Percentiles rank a stretch among this genome's conserved stretches.
Evolutionary conservation across 1,139 yeast species (phyloP).

Genomic region (Nadsonia starkeyi-henricii): DNA sequence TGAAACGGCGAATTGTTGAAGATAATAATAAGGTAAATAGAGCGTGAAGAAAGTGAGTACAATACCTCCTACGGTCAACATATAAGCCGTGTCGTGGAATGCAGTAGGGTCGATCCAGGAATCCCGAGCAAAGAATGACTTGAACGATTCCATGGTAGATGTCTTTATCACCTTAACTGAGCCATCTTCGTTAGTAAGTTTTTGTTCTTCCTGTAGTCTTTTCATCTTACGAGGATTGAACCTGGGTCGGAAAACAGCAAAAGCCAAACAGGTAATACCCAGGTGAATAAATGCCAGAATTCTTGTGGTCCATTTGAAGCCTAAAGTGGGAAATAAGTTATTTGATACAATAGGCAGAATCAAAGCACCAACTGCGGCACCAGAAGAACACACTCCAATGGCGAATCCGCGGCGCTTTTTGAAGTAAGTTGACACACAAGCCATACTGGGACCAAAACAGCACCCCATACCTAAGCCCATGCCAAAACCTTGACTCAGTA

Average conservation of each 20-base stretch:
- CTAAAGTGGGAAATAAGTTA: constrained; percentile 17
- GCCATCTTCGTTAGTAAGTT: not conserved
- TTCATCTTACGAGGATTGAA: constrained; percentile 9
- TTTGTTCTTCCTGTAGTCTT: not conserved
- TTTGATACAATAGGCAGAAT: constrained; percentile 20
- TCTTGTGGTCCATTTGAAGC: constrained; percentile 24
- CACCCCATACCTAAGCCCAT: constrained; percentile 41
- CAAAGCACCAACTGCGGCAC: constrained; percentile 35
- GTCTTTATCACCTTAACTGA: too few relatives aligned
- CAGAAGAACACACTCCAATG: constrained; percentile 41
- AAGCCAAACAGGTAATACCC: constrained; percentile 10
- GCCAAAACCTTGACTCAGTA: constrained; percentile 42
- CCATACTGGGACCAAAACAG: constrained; percentile 14
- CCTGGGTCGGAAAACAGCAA: constrained; percentile 9
- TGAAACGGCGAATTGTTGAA: constrained; percentile 8
- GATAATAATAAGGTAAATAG: constrained; percentile 10
- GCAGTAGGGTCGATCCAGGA: constrained; percentile 9
- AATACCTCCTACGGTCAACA: constrained; percentile 7
- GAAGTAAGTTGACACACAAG: constrained; percentile 35
- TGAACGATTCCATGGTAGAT: constrained; percentile 2
- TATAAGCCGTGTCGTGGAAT: constrained; percentile 9
- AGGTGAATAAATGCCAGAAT: constrained; percentile 17
- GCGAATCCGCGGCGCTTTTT: constrained; percentile 40
- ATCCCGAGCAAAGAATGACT: constrained; percentile 3
- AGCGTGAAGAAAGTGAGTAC: constrained; percentile 9